These are phyloP conservation scores for Kodamaea anthophila DNA, from an alignment of 1,139 yeast genomes.

Conservation along the genomic window DNA sequence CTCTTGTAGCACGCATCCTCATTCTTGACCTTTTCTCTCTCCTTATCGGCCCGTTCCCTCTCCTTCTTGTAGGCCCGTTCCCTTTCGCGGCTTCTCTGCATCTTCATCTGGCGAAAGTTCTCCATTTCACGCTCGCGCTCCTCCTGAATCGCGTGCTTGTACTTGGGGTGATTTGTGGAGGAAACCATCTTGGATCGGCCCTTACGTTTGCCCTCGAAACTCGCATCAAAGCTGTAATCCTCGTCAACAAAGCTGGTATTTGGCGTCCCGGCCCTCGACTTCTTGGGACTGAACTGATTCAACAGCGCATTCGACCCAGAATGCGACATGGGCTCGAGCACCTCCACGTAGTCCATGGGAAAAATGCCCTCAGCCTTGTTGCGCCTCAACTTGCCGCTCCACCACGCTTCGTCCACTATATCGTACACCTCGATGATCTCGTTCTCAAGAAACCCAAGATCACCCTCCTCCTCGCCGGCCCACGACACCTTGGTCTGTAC, in stretches of 20 bases:
- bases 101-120: conserved; percentile 25
- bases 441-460: conserved; percentile 89
- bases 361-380: conserved; percentile 81
- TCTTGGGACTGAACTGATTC: conserved; percentile 14
- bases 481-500: conserved; percentile 81
- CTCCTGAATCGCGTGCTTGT: conserved; percentile 16
- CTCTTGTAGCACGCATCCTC: conserved; percentile 5
- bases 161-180: conserved; percentile 17
- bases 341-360: conserved; percentile 81
- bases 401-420: conserved; percentile 86
- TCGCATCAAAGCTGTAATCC: conserved; percentile 20
- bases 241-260: conserved; percentile 14
- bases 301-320: conserved; percentile 12
- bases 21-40: background rate
- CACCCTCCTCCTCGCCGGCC: conserved; percentile 85
- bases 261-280: conserved; percentile 15
- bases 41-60: background rate
- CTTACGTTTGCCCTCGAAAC: conserved; percentile 18
- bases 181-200: conserved; percentile 16
- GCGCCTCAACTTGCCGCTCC: conserved; percentile 77
- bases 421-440: conserved; percentile 80
- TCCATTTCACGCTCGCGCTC: conserved; percentile 30
- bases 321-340: conserved; percentile 26
- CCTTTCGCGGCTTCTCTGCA: conserved; percentile 26
- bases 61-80: conserved; percentile 15